Base-by-base conservation (phyloP, 805 yeast species). In the Ogataea allantospora region DNA sequence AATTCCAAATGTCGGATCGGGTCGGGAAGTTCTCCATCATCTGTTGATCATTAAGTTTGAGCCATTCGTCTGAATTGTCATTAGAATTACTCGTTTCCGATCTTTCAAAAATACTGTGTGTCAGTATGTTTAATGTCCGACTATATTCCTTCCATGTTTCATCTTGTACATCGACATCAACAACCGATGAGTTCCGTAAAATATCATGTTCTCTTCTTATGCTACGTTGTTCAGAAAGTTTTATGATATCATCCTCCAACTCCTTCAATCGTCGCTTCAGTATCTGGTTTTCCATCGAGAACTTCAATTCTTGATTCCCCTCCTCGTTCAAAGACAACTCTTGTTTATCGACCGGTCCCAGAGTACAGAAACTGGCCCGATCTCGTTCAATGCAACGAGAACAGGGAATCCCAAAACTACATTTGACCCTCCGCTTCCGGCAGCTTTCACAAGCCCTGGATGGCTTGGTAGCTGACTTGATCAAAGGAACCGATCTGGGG, bases 341-440 rank as follows among this genome's bases (percentile, higher is more conserved):
- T n/a, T n/a, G n/a, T n/a, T n/a, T n/a, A n/a, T n/a, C n/a, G 1
- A 57, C 50, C 2, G 54, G 51, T 20, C 60, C 66, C 32, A 56
- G 44, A 2, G 52, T 35, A 38, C 66, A 61, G 10, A 47, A 15
- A 35, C 49, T 50, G 3, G 52, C 60, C 18, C 44, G 40, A 13
- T 57, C 54, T 37, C 62, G 40, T n/a, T 40, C 41, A 16, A 59
- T 55, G 42, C 77, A 69, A 7, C 62, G 60, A 19, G 62, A 55
- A 45, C 77, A 72, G 2, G 77, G 77, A 16, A 53, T 55, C 12
- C 57, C 58, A 8, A 71, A 67, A 47, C 71, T 66, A 49, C 77
- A 72, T 43, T 68, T 70, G 34, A 68, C 68, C 48, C 71, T 70
- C 12, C 72, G 53, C 44, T 58, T 60, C 24, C 71, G 54, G 45